Evolutionary conservation across 805 yeast species (phyloP).

Genomic region (Jamesozyma gamospora): DNA sequence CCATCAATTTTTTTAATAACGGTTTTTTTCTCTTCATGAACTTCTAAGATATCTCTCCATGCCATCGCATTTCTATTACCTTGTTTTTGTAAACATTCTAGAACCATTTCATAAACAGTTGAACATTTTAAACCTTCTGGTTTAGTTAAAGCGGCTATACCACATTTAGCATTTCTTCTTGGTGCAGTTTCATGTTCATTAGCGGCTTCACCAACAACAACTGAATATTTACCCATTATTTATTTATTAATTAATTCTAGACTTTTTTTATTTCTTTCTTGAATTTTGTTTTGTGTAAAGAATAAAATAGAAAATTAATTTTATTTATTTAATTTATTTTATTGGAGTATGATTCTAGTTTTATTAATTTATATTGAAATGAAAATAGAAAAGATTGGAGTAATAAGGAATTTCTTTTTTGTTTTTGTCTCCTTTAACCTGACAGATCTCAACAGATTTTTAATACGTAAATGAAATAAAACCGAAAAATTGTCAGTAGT

Average conservation of each 20-base stretch:
- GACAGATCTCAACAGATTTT: no score
- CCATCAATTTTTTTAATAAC: slow-evolving; percentile 75
- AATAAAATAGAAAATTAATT: background rate
- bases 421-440: no score
- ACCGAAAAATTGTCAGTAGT: no score
- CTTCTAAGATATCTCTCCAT: slow-evolving; percentile 64
- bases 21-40: slow-evolving; percentile 66
- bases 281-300: background rate
- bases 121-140: slow-evolving; percentile 58
- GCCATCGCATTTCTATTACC: slow-evolving; percentile 54
- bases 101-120: slow-evolving; percentile 60
- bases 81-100: slow-evolving; percentile 50
- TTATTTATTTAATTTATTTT: no score
- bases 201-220: slow-evolving; percentile 57
- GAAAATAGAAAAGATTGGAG: no score
- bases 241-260: background rate
- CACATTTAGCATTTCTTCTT: slow-evolving; percentile 46
- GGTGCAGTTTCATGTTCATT: slow-evolving; percentile 75
- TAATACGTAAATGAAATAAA: no score
- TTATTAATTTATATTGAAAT: no score
- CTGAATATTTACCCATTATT: slow-evolving; percentile 28
- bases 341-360: no score
- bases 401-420: no score
- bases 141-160: slow-evolving; percentile 39
- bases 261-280: background rate